Conservation (phyloP, 2,329 filamentous ascomycete genomes). For the Phyllosticta citrichinensis region DNA sequence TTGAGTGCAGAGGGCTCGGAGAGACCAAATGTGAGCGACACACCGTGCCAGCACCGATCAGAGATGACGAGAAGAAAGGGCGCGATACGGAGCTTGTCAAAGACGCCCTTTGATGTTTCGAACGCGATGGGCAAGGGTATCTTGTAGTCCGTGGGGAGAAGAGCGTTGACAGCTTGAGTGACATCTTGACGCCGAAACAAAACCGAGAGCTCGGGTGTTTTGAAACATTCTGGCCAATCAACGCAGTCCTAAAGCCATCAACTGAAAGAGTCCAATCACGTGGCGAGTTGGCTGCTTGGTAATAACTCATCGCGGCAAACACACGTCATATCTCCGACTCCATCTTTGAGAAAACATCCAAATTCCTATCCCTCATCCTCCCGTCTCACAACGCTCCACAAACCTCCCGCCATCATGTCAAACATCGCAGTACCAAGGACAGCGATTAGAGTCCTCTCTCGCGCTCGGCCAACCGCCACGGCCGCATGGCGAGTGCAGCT, state of each 20-base stretch:
- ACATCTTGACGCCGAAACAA: not conserved
- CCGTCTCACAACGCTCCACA: not conserved
- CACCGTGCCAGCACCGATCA: not conserved
- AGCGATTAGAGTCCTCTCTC: constrained; percentile 21
- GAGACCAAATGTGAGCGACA: too few relatives aligned
- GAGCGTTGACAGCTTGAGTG: too few relatives aligned
- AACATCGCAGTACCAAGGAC: constrained; percentile 19
- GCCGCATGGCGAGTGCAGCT: constrained; percentile 14
- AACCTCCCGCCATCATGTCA: constrained; percentile 16
- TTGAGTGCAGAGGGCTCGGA: not conserved
- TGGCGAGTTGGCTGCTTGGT: not conserved
- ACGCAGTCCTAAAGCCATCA: not conserved
- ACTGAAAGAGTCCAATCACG: not conserved
- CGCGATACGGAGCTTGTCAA: too few relatives aligned
- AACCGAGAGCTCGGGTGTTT: not conserved
- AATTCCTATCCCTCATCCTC: not conserved
- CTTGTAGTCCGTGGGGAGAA: too few relatives aligned
- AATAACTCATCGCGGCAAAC: not conserved
- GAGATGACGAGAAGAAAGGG: not conserved
- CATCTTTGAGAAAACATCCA: not conserved
- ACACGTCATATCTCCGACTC: not conserved
- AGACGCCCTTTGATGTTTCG: too few relatives aligned
- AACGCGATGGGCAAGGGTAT: too few relatives aligned
- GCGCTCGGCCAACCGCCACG: constrained; percentile 17
- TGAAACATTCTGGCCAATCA: not conserved